phyloP scores from a whole-genome alignment of 164 flowering plant species.

The Piper betle region DNA sequence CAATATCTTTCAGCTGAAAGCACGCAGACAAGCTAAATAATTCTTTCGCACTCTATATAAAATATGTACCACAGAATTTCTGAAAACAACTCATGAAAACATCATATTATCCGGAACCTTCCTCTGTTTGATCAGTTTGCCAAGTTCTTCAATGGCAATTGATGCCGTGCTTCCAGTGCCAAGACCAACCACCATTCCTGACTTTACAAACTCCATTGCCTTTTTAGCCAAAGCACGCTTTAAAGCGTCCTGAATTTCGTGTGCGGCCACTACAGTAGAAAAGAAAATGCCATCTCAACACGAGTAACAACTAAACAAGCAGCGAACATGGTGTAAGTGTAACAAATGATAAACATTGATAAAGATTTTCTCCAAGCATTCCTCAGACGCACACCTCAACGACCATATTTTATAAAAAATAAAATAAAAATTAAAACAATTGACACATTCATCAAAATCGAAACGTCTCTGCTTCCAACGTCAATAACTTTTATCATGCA shows the following conservation, averaged over 20 bases:
- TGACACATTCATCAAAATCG: too few species aligned
- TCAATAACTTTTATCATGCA: too few species aligned
- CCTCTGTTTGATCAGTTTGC: constrained; percentile 13
- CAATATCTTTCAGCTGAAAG: constrained; percentile 15
- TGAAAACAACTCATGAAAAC: background rate
- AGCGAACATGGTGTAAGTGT: too few species aligned
- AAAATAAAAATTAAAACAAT: too few species aligned
- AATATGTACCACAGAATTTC: background rate
- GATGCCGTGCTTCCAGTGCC: constrained; percentile 25
- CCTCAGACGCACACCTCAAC: too few species aligned
- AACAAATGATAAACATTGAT: background rate
- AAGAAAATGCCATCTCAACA: background rate
- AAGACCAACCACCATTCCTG: constrained; percentile 23
- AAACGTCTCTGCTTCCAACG: too few species aligned
- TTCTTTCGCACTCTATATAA: background rate
- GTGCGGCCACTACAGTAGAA: constrained; percentile 8
- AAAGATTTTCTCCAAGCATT: background rate
- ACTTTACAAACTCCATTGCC: constrained; percentile 19
- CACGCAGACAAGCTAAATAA: too few species aligned
- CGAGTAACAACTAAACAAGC: too few species aligned
- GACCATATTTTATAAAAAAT: too few species aligned
- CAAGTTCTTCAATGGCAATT: constrained; percentile 20
- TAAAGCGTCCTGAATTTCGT: constrained; percentile 16
- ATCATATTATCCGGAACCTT: constrained; percentile 7
- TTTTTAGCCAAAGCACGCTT: constrained; percentile 22